phyloP scores from a whole-genome alignment of 2,329 filamentous ascomycete species.

The Fusarium lyarnte region DNA sequence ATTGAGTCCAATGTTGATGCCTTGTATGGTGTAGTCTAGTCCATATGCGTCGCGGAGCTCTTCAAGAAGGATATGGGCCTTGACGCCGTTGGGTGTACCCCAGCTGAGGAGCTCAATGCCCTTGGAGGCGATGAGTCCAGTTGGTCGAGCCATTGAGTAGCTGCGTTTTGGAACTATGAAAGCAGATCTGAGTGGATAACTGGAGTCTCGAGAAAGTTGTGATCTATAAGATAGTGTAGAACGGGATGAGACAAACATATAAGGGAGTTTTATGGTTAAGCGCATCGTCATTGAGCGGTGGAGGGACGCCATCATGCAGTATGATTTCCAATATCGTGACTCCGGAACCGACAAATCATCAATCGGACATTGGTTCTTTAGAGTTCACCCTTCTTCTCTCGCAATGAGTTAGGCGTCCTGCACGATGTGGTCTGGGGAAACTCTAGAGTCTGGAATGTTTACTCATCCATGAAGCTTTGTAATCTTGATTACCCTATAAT shows the following conservation, averaged over 20 bases:
- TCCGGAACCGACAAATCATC: not conserved
- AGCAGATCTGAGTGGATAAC: not conserved
- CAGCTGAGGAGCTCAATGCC: slow-evolving; percentile 73
- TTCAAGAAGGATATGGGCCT: slow-evolving; percentile 69
- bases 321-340: not conserved
- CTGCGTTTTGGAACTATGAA: not conserved
- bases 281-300: not conserved
- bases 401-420: not conserved
- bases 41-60: slow-evolving; percentile 74
- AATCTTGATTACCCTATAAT: not conserved
- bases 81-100: slow-evolving; percentile 64
- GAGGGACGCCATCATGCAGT: not conserved
- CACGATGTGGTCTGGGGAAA: not conserved
- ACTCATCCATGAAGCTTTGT: slow-evolving; percentile 16
- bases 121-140: slow-evolving; percentile 67
- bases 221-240: not conserved
- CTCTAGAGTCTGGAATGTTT: not conserved
- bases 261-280: not conserved
- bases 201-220: not conserved
- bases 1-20: slow-evolving; percentile 68
- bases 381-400: not conserved
- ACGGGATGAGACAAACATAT: not conserved
- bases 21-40: slow-evolving; percentile 66
- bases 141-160: slow-evolving; percentile 48
- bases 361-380: not conserved